A percentile compares a stretch with the other conserved stretches of the same genome.
phyloP scores from a whole-genome alignment of 352 stramenopile species.

The Globisporangium echinulatum region DNA sequence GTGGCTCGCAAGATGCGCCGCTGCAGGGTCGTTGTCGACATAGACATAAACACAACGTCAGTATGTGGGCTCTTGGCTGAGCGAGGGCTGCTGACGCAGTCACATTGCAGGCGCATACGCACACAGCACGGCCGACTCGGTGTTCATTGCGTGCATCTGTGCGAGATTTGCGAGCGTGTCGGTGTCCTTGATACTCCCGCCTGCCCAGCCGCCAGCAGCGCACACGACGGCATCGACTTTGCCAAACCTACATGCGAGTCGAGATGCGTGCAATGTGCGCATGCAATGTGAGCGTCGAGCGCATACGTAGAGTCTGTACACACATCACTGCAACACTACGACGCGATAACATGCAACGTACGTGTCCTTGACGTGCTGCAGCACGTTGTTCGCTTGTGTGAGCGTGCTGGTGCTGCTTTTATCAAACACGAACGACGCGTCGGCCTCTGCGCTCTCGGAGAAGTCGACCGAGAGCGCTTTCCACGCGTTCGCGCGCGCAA shows the following conservation, averaged over 20 bases:
- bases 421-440: constrained; percentile 41
- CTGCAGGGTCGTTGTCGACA: constrained; percentile 18
- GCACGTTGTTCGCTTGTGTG: constrained; percentile 37
- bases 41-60: neutral
- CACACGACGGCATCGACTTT: constrained; percentile 75
- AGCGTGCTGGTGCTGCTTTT: constrained; percentile 29
- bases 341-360: constrained; percentile 6
- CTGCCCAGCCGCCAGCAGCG: constrained; percentile 73
- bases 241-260: constrained; percentile 25
- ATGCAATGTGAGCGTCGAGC: neutral
- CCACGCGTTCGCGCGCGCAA: constrained; percentile 50
- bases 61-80: no score
- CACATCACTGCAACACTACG: no score
- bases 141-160: constrained; percentile 76
- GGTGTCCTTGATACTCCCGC: constrained; percentile 59
- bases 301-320: neutral
- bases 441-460: constrained; percentile 44
- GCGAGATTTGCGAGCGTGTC: constrained; percentile 57
- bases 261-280: neutral
- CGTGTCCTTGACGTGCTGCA: constrained; percentile 49
- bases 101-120: neutral
- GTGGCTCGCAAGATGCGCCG: constrained; percentile 75
- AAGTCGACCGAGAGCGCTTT: constrained; percentile 70
- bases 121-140: constrained; percentile 73
- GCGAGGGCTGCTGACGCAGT: no score